These are phyloP conservation scores for Pyrenula massariospora DNA, from an alignment of 495 filamentous ascomycete genomes.

Conservation along the genomic window DNA sequence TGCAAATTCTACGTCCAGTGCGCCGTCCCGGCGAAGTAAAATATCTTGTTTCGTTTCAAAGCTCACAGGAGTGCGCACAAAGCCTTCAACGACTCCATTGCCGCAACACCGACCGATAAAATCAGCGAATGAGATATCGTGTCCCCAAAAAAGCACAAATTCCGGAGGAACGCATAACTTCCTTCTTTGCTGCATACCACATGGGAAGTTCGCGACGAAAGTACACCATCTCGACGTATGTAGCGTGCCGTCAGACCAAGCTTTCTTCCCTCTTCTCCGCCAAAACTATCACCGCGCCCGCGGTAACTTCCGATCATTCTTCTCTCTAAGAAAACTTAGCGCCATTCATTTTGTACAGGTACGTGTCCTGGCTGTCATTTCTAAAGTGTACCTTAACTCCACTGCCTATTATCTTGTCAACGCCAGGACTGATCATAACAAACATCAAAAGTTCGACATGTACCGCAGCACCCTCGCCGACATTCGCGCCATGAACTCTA, in stretches of 20 bases:
- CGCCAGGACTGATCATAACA: no score
- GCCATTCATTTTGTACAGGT: slow-evolving; percentile 24
- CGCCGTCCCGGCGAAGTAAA: background rate
- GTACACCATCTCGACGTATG: slow-evolving; percentile 3
- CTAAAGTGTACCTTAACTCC: no score
- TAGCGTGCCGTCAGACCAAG: background rate
- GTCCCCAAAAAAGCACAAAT: background rate
- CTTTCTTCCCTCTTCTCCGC: slow-evolving; percentile 11
- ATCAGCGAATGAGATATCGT: background rate
- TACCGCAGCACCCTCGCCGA: slow-evolving; percentile 24
- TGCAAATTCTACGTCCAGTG: background rate
- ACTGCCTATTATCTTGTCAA: no score
- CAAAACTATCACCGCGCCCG: slow-evolving; percentile 18
- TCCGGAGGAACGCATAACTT: background rate
- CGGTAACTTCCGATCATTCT: slow-evolving; percentile 9
- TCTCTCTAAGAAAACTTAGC: slow-evolving; percentile 15
- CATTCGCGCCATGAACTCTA: slow-evolving; percentile 15
- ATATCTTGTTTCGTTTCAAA: background rate
- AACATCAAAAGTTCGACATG: slow-evolving; percentile 24
- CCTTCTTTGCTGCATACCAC: slow-evolving; percentile 12
- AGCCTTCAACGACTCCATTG: background rate
- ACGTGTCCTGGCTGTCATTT: no score
- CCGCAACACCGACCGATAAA: background rate
- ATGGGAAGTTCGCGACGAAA: slow-evolving; percentile 5
- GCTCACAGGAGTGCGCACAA: background rate